A percentile compares a stretch with the other conserved stretches of the same genome.
Evolutionary conservation across 805 yeast species (phyloP).

Genomic region (Allodekkera sacchari): DNA sequence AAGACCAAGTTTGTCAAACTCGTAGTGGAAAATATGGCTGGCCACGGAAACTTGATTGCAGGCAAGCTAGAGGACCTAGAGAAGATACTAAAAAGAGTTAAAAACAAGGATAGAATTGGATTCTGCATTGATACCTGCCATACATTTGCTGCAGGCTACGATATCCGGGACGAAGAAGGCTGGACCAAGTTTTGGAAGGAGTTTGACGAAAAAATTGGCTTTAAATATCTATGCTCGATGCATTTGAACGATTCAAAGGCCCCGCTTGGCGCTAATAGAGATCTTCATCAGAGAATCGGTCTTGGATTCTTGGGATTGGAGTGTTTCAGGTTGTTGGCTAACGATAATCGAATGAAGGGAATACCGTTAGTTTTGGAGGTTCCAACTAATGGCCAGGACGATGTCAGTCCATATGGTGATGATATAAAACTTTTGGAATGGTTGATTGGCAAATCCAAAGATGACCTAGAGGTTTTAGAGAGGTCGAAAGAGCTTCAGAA

Average conservation of each 20-base stretch:
- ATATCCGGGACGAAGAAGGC: slow-evolving; percentile 50
- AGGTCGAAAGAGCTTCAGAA: slow-evolving; percentile 43
- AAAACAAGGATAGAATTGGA: slow-evolving; percentile 79
- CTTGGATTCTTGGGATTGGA: slow-evolving; percentile 85
- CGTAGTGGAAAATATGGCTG: slow-evolving; percentile 96
- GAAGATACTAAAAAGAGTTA: slow-evolving; percentile 68
- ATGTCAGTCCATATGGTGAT: slow-evolving; percentile 53
- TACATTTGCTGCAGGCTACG: slow-evolving; percentile 94
- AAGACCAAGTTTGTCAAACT: slow-evolving; percentile 76
- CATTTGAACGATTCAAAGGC: slow-evolving; percentile 95
- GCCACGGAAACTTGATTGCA: slow-evolving; percentile 88
- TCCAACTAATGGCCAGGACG: slow-evolving; percentile 57
- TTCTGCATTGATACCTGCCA: slow-evolving; percentile 97
- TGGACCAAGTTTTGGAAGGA: slow-evolving; percentile 65
- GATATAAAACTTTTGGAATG: slow-evolving; percentile 81
- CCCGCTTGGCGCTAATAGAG: slow-evolving; percentile 83
- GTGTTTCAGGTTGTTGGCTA: slow-evolving; percentile 70
- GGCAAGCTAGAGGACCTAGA: slow-evolving; percentile 67
- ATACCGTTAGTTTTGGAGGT: slow-evolving; percentile 86
- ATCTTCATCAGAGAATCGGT: slow-evolving; percentile 85
- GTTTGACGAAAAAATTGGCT: slow-evolving; percentile 70
- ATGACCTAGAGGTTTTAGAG: slow-evolving; percentile 46
- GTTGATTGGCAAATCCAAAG: slow-evolving; percentile 50
- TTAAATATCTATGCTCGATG: slow-evolving; percentile 64
- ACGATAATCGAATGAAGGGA: slow-evolving; percentile 47